A percentile compares a stretch with the other conserved stretches of the same genome.
phyloP scores from a whole-genome alignment of 148 eudicot species.

The Amaranthus palmeri region DNA sequence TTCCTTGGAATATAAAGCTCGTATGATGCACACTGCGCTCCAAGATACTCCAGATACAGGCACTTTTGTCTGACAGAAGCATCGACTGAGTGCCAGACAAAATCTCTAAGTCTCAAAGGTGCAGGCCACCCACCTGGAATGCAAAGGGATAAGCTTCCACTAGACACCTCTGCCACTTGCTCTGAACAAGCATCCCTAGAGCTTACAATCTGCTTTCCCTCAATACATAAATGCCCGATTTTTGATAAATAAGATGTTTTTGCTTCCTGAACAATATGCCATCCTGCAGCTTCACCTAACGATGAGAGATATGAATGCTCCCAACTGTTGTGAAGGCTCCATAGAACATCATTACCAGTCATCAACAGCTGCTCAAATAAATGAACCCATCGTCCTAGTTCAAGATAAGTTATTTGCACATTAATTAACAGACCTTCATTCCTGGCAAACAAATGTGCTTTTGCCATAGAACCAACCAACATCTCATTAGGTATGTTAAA shows the following conservation, averaged over 20 bases:
- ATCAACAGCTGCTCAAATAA: slow-evolving; percentile 71
- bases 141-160: slow-evolving; percentile 37
- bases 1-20: slow-evolving; percentile 23
- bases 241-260: slow-evolving; percentile 40
- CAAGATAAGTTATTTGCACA: slow-evolving; percentile 66
- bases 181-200: slow-evolving; percentile 15
- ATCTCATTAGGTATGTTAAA: slow-evolving; percentile 50
- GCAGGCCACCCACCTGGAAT: slow-evolving; percentile 91
- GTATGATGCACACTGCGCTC: slow-evolving; percentile 42
- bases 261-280: slow-evolving; percentile 46
- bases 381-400: slow-evolving; percentile 88
- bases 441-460: slow-evolving; percentile 72
- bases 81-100: slow-evolving; percentile 51
- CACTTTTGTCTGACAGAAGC: slow-evolving; percentile 62
- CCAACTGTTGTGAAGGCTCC: slow-evolving; percentile 90
- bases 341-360: slow-evolving; percentile 55
- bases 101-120: slow-evolving; percentile 58
- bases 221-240: slow-evolving; percentile 22
- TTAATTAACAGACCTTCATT: slow-evolving; percentile 41
- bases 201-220: not conserved
- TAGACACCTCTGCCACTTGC: slow-evolving; percentile 4
- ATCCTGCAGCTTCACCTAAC: slow-evolving; percentile 68
- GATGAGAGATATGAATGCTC: slow-evolving; percentile 90
- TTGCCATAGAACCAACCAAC: slow-evolving; percentile 75
- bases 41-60: slow-evolving; percentile 66